Evolutionary conservation across 306 rosid species (phyloP), one percentile per base, ranked within the genome.

Genomic region (Gynostemma pentaphyllum): DNA sequence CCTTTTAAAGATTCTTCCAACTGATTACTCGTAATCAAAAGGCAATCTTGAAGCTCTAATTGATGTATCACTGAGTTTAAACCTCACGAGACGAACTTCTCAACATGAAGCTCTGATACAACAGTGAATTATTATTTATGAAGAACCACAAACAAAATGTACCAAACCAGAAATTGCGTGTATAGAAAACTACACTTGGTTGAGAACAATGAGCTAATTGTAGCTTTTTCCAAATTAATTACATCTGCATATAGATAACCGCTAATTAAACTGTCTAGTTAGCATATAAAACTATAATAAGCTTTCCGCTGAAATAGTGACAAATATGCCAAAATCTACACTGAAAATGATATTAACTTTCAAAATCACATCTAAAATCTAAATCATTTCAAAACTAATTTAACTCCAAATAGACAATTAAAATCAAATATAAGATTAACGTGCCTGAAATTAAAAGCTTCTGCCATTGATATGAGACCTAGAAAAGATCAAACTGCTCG

Each of bases 61-160:
- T 66, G 59, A 34, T 66, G 1, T 66, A 49, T 53, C 70, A 66
- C 70, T 48, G 70, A 14, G 15, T 34, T 49, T 66, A 66, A 66
- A 66, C 70, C 30, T 14, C 70, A 66, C 46, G 36, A 66, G 70
- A 32, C 47, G 23, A 21, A 46, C 61, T 66, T 32, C 61, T 50
- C 70, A 47, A n/a, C 60, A 30, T 49, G 70, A 66, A 66, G 70
- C 61, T 66, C 70, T 66, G 22, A 66, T 66, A 66, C 16, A 39
- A 50, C 70, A 66, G 70, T 66, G 70, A 66, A 66, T 13, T 21
- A 15, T 10, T 8, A 9, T 36, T 19, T 44, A 62, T 27, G 22
- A 9, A 24, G 2, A 4, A 44, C 24, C 7, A n/a, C 24, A 15
- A 42, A 62, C 5, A 4, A 57, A 36, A 57, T 36, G 18, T 10